Percentiles rank a stretch among this genome's conserved stretches.
Evolutionary conservation across 2,329 filamentous ascomycete genomes (phyloP).

Genomic region (Fusarium cicatricum): DNA sequence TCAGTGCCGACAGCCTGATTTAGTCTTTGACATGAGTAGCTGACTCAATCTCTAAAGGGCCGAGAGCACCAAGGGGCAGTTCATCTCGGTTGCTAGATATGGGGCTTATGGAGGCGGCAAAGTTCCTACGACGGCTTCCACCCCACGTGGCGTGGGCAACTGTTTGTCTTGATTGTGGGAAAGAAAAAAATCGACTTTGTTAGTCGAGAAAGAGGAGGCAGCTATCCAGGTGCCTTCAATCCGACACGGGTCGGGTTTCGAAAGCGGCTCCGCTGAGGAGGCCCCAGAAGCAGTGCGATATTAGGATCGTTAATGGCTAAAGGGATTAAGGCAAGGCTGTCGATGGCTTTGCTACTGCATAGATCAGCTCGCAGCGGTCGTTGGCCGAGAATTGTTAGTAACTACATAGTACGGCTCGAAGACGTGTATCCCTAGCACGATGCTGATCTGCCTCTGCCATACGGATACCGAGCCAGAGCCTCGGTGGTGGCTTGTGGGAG

Average conservation of each 20-base stretch:
- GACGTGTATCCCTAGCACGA: slow-evolving; percentile 1
- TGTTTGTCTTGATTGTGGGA: slow-evolving; percentile 8
- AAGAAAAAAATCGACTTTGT: background rate
- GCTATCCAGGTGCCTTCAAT: slow-evolving; percentile 21
- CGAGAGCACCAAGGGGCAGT: slow-evolving; percentile 25
- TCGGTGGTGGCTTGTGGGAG: slow-evolving; percentile 29
- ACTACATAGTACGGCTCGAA: slow-evolving; percentile 2
- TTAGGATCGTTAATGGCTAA: background rate
- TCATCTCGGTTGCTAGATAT: slow-evolving; percentile 36
- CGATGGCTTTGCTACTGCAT: background rate
- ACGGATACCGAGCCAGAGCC: background rate
- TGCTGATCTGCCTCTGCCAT: slow-evolving; percentile 6
- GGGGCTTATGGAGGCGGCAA: slow-evolving; percentile 15
- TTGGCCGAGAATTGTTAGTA: background rate
- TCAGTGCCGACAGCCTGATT: slow-evolving; percentile 24
- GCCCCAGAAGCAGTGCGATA: background rate
- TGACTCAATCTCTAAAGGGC: slow-evolving; percentile 28
- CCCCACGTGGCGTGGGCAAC: slow-evolving; percentile 37
- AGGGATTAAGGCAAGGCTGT: background rate
- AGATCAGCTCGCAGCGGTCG: background rate
- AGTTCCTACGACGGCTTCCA: slow-evolving; percentile 10
- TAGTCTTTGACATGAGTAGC: slow-evolving; percentile 22
- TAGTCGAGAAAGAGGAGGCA: slow-evolving; percentile 2
- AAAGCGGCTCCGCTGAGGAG: slow-evolving; percentile 1
- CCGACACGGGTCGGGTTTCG: background rate